A percentile compares a stretch with the other conserved stretches of the same genome.
phyloP scores from a whole-genome alignment of 257 asterid genomes.

The Knoxia roxburghii region DNA sequence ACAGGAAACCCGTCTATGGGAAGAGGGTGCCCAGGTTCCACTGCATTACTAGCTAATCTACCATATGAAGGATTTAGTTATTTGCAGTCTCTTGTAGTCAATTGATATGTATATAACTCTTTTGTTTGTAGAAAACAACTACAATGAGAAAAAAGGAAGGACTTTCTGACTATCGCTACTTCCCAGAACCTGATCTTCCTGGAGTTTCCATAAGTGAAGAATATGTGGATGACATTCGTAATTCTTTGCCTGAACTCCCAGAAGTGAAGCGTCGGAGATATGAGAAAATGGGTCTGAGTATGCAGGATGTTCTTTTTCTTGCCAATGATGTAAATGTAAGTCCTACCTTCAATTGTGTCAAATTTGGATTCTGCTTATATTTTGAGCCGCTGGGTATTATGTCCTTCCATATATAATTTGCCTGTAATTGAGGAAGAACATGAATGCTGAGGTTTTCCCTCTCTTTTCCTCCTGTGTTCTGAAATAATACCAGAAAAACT shows the following conservation, averaged over 20 bases:
- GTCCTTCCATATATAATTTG: neutral
- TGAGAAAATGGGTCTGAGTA: constrained; percentile 76
- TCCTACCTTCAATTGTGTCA: constrained; percentile 7
- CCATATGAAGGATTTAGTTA: neutral
- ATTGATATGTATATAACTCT: constrained; percentile 13
- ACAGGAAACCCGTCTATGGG: constrained; percentile 98
- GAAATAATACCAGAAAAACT: neutral
- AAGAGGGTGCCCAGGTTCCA: constrained; percentile 94
- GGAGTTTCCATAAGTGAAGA: constrained; percentile 68
- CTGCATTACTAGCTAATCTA: constrained; percentile 17
- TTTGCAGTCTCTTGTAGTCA: neutral
- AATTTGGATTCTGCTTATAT: neutral
- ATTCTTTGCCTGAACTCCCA: constrained; percentile 89
- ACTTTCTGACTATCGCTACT: constrained; percentile 92
- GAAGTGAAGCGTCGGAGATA: constrained; percentile 87
- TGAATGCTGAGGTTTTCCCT: neutral
- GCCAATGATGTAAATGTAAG: constrained; percentile 70
- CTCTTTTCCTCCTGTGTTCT: neutral
- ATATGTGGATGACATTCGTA: constrained; percentile 45
- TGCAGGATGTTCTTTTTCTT: constrained; percentile 97
- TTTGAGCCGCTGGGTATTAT: neutral
- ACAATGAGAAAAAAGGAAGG: constrained; percentile 99
- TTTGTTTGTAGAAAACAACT: constrained; percentile 66
- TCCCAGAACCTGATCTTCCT: constrained; percentile 99
- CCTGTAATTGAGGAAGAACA: neutral